Evolutionary conservation across 2,329 filamentous ascomycete species (phyloP), one percentile per base, ranked within the genome.

Genomic region (Endothia cerciana): DNA sequence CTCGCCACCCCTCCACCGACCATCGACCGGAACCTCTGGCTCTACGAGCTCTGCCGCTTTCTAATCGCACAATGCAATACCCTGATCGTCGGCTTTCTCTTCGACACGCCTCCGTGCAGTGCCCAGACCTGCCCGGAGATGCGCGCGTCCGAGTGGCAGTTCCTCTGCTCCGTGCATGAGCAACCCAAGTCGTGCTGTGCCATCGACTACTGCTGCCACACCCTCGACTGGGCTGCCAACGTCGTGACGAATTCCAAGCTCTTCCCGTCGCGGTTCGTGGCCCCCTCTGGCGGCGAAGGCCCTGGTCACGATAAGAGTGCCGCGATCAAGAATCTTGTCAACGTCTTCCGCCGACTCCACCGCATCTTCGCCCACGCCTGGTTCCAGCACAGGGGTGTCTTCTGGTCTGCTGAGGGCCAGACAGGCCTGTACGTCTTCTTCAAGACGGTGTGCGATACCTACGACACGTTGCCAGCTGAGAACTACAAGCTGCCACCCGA

Each of bases 161-260:
- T 98, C 74, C 87, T 99, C 58, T 99, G 95, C 80, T 95, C 95
- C 60, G 95, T 98, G 3, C 95, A 99, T 77, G 94, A 98, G 75
- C 91, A 93, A 60, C 95, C 95, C 59, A 98, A 98, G 80, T 92
- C 91, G 73, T 99, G 95, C 82, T 97, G 94, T 78, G 95, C 95
- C 61, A 97, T 99, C 74, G 95, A 99, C 80, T 99, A 99, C 81
- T 97, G 94, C 84, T 98, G 94, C 77, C 95, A 99, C 77, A 99
- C 95, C 0, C 89, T 99, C 53, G 95, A 99, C 80, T 98, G 94
- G 93, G 95, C 95, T 2, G 94, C 93, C 65, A 97, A 96, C 73
- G 91, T 94, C 25, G 89, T 99, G 65, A 97, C 94, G 2, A 95
- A 93, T 72, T 91, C 93, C 63, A 97, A 97, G 82, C 91, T 95